Conservation (phyloP, 345 rosid species). For the Mangifera indica region DNA sequence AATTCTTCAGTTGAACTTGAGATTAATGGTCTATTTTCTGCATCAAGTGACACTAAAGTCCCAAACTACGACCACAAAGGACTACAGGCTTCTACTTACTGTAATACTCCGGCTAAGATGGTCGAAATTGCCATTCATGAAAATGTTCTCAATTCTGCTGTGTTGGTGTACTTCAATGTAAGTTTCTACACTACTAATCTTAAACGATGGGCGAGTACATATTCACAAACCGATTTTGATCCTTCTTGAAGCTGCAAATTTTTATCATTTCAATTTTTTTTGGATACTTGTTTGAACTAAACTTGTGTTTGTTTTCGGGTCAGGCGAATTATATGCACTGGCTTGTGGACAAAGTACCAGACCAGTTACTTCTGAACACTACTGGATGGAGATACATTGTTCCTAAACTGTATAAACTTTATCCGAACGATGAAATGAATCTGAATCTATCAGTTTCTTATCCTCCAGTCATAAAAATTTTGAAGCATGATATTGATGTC, state of each 20-base stretch:
- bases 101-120: slow-evolving; percentile 40
- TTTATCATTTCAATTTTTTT: neutral
- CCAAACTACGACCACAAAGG: slow-evolving; percentile 17
- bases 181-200: slow-evolving; percentile 29
- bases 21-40: slow-evolving; percentile 52
- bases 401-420: slow-evolving; percentile 57
- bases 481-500: slow-evolving; percentile 35
- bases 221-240: neutral
- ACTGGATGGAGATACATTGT: slow-evolving; percentile 58
- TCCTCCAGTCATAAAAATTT: slow-evolving; percentile 49
- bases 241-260: neutral
- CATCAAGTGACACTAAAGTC: slow-evolving; percentile 26
- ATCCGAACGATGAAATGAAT: slow-evolving; percentile 58
- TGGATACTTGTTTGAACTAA: slow-evolving; percentile 11
- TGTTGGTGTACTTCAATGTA: slow-evolving; percentile 64
- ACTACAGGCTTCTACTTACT: slow-evolving; percentile 22
- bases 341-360: slow-evolving; percentile 41
- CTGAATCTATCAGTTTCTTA: slow-evolving; percentile 48
- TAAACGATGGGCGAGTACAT: neutral
- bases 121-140: slow-evolving; percentile 49
- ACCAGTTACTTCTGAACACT: slow-evolving; percentile 60
- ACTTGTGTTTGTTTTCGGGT: neutral
- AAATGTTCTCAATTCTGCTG: slow-evolving; percentile 59
- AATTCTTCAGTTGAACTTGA: slow-evolving; percentile 51
- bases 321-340: slow-evolving; percentile 66